Evolutionary conservation across 768 basidiomycete genomes (phyloP).

Genomic region (Rhodocollybia butyracea): DNA sequence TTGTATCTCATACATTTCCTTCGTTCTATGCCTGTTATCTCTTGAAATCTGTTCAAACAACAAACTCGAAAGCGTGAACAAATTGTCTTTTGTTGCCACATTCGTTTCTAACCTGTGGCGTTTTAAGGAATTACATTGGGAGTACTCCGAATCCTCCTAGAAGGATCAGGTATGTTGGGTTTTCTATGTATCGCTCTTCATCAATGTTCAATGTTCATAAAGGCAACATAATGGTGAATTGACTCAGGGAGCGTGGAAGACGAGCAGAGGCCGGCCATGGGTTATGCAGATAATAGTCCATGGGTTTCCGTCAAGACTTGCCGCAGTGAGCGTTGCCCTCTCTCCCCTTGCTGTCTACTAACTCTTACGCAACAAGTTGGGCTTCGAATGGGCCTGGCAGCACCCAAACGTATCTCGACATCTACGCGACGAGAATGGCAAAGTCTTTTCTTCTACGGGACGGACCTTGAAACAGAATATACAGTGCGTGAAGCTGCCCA

Average conservation of each 20-base stretch:
- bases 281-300: slow-evolving; percentile 84
- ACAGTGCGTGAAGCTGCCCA: slow-evolving; percentile 30
- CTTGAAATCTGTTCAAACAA: slow-evolving; percentile 60
- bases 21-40: slow-evolving; percentile 84
- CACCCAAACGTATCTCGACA: slow-evolving; percentile 71
- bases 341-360: too few relatives aligned
- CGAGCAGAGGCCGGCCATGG: slow-evolving; percentile 62
- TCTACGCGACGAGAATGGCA: slow-evolving; percentile 43
- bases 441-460: slow-evolving; percentile 30
- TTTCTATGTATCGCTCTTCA: neutral
- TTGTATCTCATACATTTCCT: slow-evolving; percentile 46
- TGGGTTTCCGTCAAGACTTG: slow-evolving; percentile 73
- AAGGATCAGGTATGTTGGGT: slow-evolving; percentile 50
- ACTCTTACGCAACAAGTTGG: too few relatives aligned
- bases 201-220: neutral
- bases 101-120: neutral
- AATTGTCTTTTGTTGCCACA: neutral
- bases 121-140: slow-evolving; percentile 69
- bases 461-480: slow-evolving; percentile 43
- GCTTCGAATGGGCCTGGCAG: slow-evolving; percentile 90
- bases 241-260: slow-evolving; percentile 67
- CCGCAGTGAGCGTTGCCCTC: too few relatives aligned
- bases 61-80: slow-evolving; percentile 42
- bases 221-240: slow-evolving; percentile 85
- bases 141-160: slow-evolving; percentile 67